Conservation (phyloP, 2,329 filamentous ascomycete species). For the Sclerotinia trifoliorum region DNA sequence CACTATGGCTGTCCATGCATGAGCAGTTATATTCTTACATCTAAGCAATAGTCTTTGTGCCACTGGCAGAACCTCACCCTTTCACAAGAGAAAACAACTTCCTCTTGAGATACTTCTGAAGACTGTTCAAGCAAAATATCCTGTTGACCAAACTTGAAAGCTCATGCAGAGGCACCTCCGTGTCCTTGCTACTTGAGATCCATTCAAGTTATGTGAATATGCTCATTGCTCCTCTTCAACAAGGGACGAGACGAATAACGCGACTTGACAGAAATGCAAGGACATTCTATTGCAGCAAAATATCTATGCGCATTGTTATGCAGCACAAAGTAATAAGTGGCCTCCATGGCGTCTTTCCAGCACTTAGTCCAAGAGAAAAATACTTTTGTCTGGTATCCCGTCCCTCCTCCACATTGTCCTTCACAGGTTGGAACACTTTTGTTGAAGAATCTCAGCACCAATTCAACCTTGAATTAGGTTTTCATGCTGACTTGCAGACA, state of each 20-base stretch:
- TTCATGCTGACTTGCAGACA: neutral
- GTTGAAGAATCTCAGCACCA: neutral
- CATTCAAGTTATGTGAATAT: slow-evolving; percentile 61
- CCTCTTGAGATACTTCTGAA: neutral
- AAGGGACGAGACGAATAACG: slow-evolving; percentile 95
- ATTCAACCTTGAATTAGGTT: neutral
- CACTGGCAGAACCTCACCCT: neutral
- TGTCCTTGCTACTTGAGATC: slow-evolving; percentile 99
- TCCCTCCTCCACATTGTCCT: neutral
- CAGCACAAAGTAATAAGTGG: slow-evolving; percentile 88
- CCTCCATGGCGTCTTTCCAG: neutral
- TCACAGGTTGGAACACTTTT: neutral
- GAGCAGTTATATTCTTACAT: neutral
- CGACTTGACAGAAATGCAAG: slow-evolving; percentile 95
- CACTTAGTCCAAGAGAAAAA: neutral
- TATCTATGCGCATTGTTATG: slow-evolving; percentile 96
- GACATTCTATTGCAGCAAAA: slow-evolving; percentile 98
- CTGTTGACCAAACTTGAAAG: neutral
- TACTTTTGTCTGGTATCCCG: neutral
- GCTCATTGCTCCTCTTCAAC: slow-evolving; percentile 97
- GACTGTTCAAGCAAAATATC: no score
- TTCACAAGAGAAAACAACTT: neutral
- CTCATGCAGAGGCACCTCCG: neutral
- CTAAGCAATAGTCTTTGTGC: neutral
- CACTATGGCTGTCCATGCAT: slow-evolving; percentile 63